Evolutionary conservation across 768 basidiomycete genomes (phyloP).

Genomic region (Amyloporia xantha): DNA sequence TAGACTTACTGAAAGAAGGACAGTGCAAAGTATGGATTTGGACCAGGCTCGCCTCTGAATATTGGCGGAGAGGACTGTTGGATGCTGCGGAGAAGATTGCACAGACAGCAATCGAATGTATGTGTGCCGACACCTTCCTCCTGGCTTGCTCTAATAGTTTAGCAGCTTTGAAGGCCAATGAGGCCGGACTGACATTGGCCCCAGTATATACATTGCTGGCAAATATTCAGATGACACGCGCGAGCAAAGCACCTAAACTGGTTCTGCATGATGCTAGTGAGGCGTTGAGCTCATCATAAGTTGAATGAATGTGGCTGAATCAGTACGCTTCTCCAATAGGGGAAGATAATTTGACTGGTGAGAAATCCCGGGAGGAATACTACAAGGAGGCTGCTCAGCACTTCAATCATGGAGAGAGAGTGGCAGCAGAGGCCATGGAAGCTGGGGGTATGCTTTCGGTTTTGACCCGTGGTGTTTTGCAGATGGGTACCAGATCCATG

Average conservation of each 20-base stretch:
- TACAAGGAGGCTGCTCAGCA: constrained; percentile 62
- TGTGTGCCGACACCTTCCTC: constrained; percentile 18
- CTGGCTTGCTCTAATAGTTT: neutral
- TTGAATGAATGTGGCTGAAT: no score
- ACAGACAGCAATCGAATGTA: constrained; percentile 58
- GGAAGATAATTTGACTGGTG: constrained; percentile 53
- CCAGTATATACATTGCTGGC: constrained; percentile 80
- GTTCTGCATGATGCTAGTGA: constrained; percentile 67
- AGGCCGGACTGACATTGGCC: constrained; percentile 44
- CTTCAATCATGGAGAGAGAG: constrained; percentile 53
- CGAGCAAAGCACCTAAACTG: constrained; percentile 79
- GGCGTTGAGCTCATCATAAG: constrained; percentile 25
- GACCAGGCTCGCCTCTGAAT: constrained; percentile 82
- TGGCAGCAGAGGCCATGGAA: constrained; percentile 52
- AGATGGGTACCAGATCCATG: constrained; percentile 72
- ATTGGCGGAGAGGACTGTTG: constrained; percentile 74
- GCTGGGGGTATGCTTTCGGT: constrained; percentile 50
- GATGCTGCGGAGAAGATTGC: constrained; percentile 76
- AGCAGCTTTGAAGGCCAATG: constrained; percentile 47
- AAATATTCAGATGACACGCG: constrained; percentile 75
- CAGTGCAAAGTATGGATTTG: constrained; percentile 70
- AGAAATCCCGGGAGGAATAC: constrained; percentile 61
- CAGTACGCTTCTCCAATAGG: constrained; percentile 44
- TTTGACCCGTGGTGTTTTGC: constrained; percentile 70
- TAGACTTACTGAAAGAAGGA: constrained; percentile 66